Base-by-base conservation (phyloP, 208 protist genomes). In the Leishmania tarentolae region DNA sequence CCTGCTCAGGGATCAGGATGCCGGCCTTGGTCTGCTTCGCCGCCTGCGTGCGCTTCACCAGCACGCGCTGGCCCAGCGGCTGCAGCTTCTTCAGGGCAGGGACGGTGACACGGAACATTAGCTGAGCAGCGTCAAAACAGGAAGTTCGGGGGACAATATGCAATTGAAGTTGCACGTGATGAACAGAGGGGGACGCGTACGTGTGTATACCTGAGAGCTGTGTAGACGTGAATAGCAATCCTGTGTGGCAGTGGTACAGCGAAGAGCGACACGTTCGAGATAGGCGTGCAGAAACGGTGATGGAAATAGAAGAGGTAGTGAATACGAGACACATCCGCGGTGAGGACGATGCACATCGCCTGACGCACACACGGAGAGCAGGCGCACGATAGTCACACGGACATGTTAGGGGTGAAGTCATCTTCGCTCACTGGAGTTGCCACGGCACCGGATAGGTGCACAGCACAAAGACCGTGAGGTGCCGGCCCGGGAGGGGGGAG, bases 1-100 rank as follows among this genome's bases (percentile, higher is more conserved):
- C 92, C 88, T 97, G 93, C 90, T 97, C 93, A 31, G 95, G 95
- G 83, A 98, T 98, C 73, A 98, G 93, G 80, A 98, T 91, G 74
- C 95, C 95, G n/a, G 95, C 93, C 93, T 97, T 95, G 69, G 95
- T 98, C 89, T 97, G 92, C 90, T 95, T 96, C 73, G 93, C 93
- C n/a, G 95, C 88, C 87, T 94, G 85, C 46, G 85, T 93, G 86
- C 95, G 92, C 86, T 89, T 92, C 86, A 98, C 90, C 83, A 98
- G 89, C 83, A 98, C 95, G 81, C 94, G 95, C 89, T 95, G 83
- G 87, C 94, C 94, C 66, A 98, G 91, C 72, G 95, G 95, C 88
- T 95, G 90, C 76, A 98, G 93, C 91, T 90, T 96, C 93, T 96
- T 96, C 82, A 96, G 90, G 15, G 83, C 87, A 70, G 89, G 83